A percentile compares a stretch with the other conserved stretches of the same genome.
These are phyloP conservation scores for Cymbopogon flexuosus DNA, from an alignment of 202 grass and related monocot genomes.

Conservation along the genomic window DNA sequence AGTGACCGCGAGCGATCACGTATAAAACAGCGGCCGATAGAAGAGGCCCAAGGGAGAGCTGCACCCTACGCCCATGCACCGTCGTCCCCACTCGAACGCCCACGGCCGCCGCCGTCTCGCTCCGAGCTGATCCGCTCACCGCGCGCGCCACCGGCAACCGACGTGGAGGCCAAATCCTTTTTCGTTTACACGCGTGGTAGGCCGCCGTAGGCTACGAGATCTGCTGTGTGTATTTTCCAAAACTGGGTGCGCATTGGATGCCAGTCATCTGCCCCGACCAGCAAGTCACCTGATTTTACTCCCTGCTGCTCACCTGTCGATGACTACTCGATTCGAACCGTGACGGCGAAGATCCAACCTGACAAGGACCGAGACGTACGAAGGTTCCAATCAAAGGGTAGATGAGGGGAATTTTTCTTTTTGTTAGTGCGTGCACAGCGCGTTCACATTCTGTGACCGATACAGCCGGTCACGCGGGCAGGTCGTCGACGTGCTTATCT, in stretches of 20 bases:
- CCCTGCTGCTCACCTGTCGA: not conserved
- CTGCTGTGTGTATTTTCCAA: not conserved
- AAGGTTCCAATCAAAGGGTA: not conserved
- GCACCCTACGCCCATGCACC: no score
- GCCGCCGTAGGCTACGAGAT: no score
- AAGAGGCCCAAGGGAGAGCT: not conserved
- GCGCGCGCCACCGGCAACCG: not conserved
- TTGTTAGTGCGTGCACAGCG: not conserved
- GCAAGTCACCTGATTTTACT: not conserved
- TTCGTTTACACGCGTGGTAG: no score
- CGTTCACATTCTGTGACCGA: not conserved
- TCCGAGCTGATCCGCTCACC: not conserved
- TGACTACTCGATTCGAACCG: not conserved
- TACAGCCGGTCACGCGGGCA: not conserved
- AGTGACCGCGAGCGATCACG: not conserved
- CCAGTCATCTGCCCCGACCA: not conserved
- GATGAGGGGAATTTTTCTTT: not conserved
- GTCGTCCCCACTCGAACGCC: not conserved
- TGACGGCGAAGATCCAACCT: not conserved
- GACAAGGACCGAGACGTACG: not conserved
- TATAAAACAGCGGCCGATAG: not conserved
- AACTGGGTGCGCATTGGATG: not conserved
- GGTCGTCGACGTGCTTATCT: not conserved
- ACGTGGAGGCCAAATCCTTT: not conserved
- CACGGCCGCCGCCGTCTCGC: not conserved